Evolutionary conservation across 345 rosid species (phyloP).

Genomic region (Lumnitzera racemosa): DNA sequence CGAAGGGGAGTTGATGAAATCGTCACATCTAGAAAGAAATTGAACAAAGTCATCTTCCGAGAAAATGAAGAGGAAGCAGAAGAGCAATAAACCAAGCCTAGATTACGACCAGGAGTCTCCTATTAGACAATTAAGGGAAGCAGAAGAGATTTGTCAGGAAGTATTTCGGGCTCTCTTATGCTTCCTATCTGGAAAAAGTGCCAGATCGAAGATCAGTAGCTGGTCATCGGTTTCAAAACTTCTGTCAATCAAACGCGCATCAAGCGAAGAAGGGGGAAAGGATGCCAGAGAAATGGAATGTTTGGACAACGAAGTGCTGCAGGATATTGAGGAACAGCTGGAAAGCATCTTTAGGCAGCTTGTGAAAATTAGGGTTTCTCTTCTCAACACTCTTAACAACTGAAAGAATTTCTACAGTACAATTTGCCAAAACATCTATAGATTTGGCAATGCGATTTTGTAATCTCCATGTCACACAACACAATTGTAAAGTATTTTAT

Average conservation of each 20-base stretch:
- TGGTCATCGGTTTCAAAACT: constrained; percentile 17
- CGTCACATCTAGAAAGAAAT: constrained; percentile 21
- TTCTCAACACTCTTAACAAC: constrained; percentile 15
- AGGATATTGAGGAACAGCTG: constrained; percentile 14
- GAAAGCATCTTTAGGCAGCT: constrained; percentile 15
- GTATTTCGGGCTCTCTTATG: constrained; percentile 23
- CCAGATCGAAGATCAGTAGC: constrained; percentile 9
- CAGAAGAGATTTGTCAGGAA: constrained; percentile 17
- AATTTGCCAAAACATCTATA: background rate
- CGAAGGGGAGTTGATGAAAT: constrained; percentile 12
- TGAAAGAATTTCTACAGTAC: background rate
- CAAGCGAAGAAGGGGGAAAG: constrained; percentile 2
- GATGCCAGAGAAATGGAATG: background rate
- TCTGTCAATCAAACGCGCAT: constrained; percentile 12
- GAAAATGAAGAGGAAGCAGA: constrained; percentile 18
- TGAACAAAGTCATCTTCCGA: constrained; percentile 13
- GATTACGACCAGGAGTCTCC: background rate
- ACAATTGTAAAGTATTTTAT: too few species aligned
- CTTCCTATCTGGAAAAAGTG: constrained; percentile 6
- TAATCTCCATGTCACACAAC: background rate
- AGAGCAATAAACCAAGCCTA: background rate
- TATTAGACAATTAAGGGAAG: constrained; percentile 20
- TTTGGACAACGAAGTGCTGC: background rate
- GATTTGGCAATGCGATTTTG: background rate
- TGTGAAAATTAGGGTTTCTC: constrained; percentile 14